Evolutionary conservation across 2,329 filamentous ascomycete genomes (phyloP).

Genomic region (Colletotrichum nymphaeae): DNA sequence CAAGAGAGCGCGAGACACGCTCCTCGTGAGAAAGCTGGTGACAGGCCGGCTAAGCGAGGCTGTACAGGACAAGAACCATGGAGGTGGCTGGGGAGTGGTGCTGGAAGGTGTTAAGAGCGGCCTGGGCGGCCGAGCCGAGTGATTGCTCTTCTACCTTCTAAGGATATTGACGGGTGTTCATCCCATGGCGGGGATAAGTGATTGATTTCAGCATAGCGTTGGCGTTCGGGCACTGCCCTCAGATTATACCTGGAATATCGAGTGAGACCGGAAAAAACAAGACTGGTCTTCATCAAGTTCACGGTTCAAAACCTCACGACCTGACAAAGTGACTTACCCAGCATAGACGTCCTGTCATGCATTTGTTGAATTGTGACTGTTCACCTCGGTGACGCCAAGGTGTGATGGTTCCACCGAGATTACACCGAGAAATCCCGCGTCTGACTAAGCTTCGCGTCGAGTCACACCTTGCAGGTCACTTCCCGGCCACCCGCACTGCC

Average conservation of each 20-base stretch:
- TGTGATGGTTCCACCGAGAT: not conserved
- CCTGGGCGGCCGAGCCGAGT: slow-evolving; percentile 38
- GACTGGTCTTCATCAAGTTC: not conserved
- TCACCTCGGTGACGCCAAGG: not conserved
- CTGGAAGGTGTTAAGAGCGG: slow-evolving; percentile 64
- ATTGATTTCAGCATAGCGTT: slow-evolving; percentile 31
- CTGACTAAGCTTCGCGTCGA: slow-evolving; percentile 25
- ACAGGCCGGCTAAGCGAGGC: slow-evolving; percentile 68
- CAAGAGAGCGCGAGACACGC: slow-evolving; percentile 76
- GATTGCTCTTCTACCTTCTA: not conserved
- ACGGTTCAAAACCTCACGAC: not conserved
- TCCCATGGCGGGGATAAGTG: not conserved
- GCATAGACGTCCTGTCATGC: not conserved
- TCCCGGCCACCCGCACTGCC: not conserved
- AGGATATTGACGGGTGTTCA: not conserved
- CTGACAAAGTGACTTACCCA: not conserved
- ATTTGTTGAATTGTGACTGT: not conserved
- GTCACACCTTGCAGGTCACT: slow-evolving; percentile 18
- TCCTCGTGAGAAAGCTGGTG: slow-evolving; percentile 79
- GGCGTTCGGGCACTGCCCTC: slow-evolving; percentile 29
- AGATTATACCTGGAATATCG: not conserved
- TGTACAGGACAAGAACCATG: slow-evolving; percentile 54
- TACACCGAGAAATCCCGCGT: slow-evolving; percentile 9
- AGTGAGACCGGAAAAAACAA: not conserved
- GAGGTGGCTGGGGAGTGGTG: slow-evolving; percentile 60